Evolutionary conservation across 2,329 filamentous ascomycete genomes (phyloP), one percentile per base, ranked within the genome.

Genomic region (Claviceps paspali): DNA sequence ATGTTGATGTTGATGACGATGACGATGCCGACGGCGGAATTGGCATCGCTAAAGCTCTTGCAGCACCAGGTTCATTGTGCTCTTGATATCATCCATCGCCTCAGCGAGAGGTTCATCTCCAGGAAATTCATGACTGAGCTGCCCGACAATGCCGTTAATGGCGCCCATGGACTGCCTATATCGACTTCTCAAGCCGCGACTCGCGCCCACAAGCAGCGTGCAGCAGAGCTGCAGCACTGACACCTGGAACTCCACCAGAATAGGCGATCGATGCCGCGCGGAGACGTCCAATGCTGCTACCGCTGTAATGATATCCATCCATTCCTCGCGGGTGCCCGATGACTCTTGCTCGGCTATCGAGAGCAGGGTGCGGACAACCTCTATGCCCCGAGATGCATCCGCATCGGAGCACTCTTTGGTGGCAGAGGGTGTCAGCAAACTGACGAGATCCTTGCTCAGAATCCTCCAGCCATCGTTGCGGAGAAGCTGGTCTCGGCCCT

Each of bases 141-240:
- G 63, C 22, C 46, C 48, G 4, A 63, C 63, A 35, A 75, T 57
- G 3, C 69, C 67, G 7, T 58, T 45, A 10, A 78, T 55, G 6
- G 70, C 68, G 33, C 52, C 49, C 12, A 63, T 61, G n/a, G 69
- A 70, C 42, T 70, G 64, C 2, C 53, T 49, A 43, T 73, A 73
- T 14, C 72, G 60, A 45, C 54, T 64, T 39, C 59, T 56, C 56
- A 71, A 58, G 0, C 66, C 67, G 1, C 51, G 45, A 5, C 56
- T 62, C 15, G 68, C 61, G 21, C 61, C 60, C 1, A 49, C 56
- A 21, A 78, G 50, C n/a, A 78, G 48, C 3, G 64, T 59, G 10
- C 67, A 62, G 17, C 66, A 68, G 2, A 79, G 62, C 50, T 76
- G 72, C 35, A 78, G 50, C 21, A 64, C 61, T 2, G 68, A 68